Evolutionary conservation across 352 stramenopile species (phyloP), one percentile per base, ranked within the genome.

Genomic region (Pythium dissotocum): DNA sequence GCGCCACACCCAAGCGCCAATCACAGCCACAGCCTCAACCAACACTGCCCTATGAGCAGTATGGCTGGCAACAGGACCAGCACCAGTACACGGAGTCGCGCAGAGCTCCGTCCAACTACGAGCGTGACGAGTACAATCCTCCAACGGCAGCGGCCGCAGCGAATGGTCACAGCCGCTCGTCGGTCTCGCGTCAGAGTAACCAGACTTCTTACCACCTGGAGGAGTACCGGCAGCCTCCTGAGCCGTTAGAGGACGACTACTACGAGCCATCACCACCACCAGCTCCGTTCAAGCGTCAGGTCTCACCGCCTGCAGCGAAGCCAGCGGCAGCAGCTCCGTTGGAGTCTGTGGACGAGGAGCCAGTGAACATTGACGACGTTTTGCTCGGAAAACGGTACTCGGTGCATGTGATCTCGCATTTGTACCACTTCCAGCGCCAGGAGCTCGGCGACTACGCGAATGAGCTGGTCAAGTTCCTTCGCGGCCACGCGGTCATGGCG

Each of bases 401-500:
- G 24, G 44, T 80, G n/a, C 70, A 80, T 48, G 58, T 71, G 35
- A 71, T 77, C 44, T 80, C 73, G 21, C 61, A 71, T 21, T 40
- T 80, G 9, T 77, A 67, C 59, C 57, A 72, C 38, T 76, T 76
- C 38, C 54, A 72, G 48, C 61, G 61, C 4, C 51, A 56, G 10
- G 64, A 76, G 35, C 48, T 76, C 5, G 33, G 65, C 16, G 56
- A 64, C 21, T 76, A 76, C 42, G 69, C 66, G 2, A 54, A 69
- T n/a, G 69, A 76, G 18, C 69, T 76, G 10, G 66, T 76, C 21
- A 77, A 73, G 36, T 75, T 69, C 35, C 21, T 74, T 30, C 70
- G 73, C 21, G 68, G 71, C 12, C 53, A 61, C 13, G 63, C 63
- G 7, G 32, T 72, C 6, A 74, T 70, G 63, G 66, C 44, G 21